Evolutionary conservation across 352 stramenopile genomes (phyloP).

Genomic region (Aphanomyces euteiches): DNA sequence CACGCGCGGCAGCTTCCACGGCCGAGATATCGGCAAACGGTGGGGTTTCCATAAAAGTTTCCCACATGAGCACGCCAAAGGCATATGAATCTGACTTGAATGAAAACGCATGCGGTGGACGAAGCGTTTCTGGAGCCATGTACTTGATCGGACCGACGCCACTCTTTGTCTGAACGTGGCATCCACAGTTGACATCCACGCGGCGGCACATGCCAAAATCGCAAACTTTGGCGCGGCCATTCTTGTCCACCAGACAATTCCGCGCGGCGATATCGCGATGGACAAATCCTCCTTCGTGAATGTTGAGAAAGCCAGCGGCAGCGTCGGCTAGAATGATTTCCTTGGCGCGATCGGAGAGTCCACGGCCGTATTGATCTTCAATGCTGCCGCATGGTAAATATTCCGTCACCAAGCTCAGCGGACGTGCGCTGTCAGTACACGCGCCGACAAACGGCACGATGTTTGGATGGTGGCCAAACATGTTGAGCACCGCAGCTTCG

Average conservation of each 20-base stretch:
- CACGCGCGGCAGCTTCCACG: slow-evolving; percentile 58
- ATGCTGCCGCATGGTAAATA: slow-evolving; percentile 65
- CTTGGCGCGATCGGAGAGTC: slow-evolving; percentile 43
- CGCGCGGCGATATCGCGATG: slow-evolving; percentile 70
- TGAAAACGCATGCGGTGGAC: slow-evolving; percentile 66
- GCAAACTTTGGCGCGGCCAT: slow-evolving; percentile 59
- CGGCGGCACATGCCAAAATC: slow-evolving; percentile 72
- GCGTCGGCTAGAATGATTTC: slow-evolving; percentile 74
- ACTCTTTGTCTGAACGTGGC: slow-evolving; percentile 46
- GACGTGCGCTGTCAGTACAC: slow-evolving; percentile 61
- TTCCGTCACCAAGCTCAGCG: slow-evolving; percentile 60
- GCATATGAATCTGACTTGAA: slow-evolving; percentile 75
- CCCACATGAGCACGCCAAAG: slow-evolving; percentile 83
- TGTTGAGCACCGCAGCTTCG: slow-evolving; percentile 65
- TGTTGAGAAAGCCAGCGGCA: slow-evolving; percentile 65
- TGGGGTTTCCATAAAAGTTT: slow-evolving; percentile 53
- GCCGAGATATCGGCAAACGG: slow-evolving; percentile 56
- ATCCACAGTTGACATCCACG: slow-evolving; percentile 41
- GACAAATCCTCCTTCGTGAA: slow-evolving; percentile 79
- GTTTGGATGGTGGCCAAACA: slow-evolving; percentile 77
- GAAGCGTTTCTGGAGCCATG: slow-evolving; percentile 73
- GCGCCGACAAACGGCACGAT: slow-evolving; percentile 72
- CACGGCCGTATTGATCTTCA: slow-evolving; percentile 52
- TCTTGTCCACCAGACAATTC: slow-evolving; percentile 68
- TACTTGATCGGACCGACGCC: slow-evolving; percentile 73